Evolutionary conservation across 2,329 filamentous ascomycete species (phyloP).

Genomic region (Exophiala xenobiotica): DNA sequence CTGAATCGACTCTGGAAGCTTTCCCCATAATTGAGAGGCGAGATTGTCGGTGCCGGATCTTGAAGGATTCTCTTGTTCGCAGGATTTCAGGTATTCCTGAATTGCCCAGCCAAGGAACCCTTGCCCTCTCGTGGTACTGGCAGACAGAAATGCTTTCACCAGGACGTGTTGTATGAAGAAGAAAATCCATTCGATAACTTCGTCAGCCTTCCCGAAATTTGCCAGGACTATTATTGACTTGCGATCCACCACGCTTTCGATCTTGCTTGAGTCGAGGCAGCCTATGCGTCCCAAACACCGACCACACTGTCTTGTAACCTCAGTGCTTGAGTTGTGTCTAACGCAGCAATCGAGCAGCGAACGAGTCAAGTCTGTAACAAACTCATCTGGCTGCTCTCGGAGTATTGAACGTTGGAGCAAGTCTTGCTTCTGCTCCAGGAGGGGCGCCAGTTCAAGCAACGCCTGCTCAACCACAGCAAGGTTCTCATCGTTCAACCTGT

Average conservation of each 20-base stretch:
- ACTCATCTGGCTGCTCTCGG: slow-evolving; percentile 77
- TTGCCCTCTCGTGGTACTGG: slow-evolving; percentile 82
- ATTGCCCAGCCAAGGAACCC: slow-evolving; percentile 92
- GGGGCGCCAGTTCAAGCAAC: slow-evolving; percentile 71
- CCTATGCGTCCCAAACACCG: slow-evolving; percentile 85
- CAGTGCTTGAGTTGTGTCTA: slow-evolving; percentile 69
- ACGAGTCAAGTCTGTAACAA: slow-evolving; percentile 69
- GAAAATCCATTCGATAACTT: slow-evolving; percentile 81
- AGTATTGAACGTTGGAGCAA: slow-evolving; percentile 76
- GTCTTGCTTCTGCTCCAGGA: slow-evolving; percentile 70
- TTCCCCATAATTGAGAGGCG: slow-evolving; percentile 56
- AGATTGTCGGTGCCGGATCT: slow-evolving; percentile 14
- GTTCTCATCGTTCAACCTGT: slow-evolving; percentile 78
- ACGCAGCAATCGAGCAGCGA: slow-evolving; percentile 82
- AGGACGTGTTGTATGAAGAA: slow-evolving; percentile 84
- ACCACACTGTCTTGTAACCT: slow-evolving; percentile 71
- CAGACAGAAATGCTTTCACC: slow-evolving; percentile 86
- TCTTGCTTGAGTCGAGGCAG: slow-evolving; percentile 84
- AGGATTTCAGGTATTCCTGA: slow-evolving; percentile 81
- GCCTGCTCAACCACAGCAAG: slow-evolving; percentile 80
- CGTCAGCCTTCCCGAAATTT: slow-evolving; percentile 76
- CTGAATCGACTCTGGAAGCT: slow-evolving; percentile 72
- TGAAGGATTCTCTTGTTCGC: slow-evolving; percentile 58
- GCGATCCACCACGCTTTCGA: slow-evolving; percentile 76
- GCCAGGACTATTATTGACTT: slow-evolving; percentile 81